A percentile compares a stretch with the other conserved stretches of the same genome.
Conservation (phyloP, 306 rosid species). For the Medicago ruthenica region DNA sequence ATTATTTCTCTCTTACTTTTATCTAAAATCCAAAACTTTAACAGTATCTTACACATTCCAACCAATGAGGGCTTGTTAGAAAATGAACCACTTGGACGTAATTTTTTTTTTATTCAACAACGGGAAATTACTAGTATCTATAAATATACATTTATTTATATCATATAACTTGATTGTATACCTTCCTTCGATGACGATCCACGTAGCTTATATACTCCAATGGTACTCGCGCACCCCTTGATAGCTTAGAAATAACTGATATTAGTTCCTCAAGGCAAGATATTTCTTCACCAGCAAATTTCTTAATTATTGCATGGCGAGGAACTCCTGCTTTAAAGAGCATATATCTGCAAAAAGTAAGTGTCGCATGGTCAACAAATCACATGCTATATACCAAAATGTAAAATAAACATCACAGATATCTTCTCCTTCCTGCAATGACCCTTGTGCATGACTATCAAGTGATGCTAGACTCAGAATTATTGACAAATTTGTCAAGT, state of each 20-base stretch:
- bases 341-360: conserved; percentile 75
- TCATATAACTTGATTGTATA: conserved; percentile 16
- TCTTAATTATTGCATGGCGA: conserved; percentile 92
- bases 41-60: conserved; percentile 3
- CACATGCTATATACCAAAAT: conserved; percentile 27
- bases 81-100: conserved; percentile 18
- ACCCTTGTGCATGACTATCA: conserved; percentile 17
- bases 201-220: conserved; percentile 77
- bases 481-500: conserved; percentile 30
- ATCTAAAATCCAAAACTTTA: neutral
- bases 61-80: neutral
- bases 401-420: conserved; percentile 23
- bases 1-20: neutral
- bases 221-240: conserved; percentile 90
- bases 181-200: conserved; percentile 97
- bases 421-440: conserved; percentile 17
- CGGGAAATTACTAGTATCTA: conserved; percentile 27
- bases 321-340: conserved; percentile 93
- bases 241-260: conserved; percentile 71
- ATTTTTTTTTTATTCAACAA: neutral
- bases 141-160: conserved; percentile 17
- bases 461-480: conserved; percentile 12
- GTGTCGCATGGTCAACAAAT: conserved; percentile 39
- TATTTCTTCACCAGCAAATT: conserved; percentile 93
- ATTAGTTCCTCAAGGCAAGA: conserved; percentile 73